A percentile compares a stretch with the other conserved stretches of the same genome.
phyloP scores from a whole-genome alignment of 2,329 filamentous ascomycete genomes.

The Cercospora sesami region DNA sequence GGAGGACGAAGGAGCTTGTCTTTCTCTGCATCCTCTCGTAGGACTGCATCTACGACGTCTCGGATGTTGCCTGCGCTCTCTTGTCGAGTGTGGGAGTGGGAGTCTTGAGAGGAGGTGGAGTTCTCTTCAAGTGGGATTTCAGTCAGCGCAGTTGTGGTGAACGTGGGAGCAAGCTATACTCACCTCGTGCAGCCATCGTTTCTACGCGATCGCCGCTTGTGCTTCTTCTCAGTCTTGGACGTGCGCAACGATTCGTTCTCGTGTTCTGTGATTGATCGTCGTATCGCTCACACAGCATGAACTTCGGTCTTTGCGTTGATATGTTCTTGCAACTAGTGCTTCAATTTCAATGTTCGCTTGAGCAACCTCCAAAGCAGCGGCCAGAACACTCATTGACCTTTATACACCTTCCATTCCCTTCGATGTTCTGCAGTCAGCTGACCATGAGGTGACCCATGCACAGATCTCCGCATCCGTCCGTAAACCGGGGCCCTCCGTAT shows the following conservation, averaged over 20 bases:
- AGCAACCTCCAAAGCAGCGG: not conserved
- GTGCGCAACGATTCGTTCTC: not conserved
- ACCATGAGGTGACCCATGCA: not conserved
- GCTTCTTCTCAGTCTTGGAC: not conserved
- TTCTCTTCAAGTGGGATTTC: not conserved
- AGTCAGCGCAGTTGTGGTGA: not conserved
- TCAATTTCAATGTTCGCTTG: not conserved
- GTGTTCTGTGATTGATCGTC: not conserved
- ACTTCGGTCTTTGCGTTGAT: not conserved
- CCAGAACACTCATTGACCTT: not conserved
- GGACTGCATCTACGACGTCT: constrained; percentile 11
- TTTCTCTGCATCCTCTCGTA: constrained; percentile 8
- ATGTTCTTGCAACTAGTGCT: not conserved
- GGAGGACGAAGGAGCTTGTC: not conserved
- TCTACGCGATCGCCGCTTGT: not conserved
- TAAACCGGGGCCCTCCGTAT: not conserved
- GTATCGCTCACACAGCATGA: not conserved
- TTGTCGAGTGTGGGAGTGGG: not conserved
- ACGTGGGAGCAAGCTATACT: too few species aligned
- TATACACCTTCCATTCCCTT: not conserved
- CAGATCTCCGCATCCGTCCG: not conserved
- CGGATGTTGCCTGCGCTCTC: not conserved
- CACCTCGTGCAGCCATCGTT: not conserved
- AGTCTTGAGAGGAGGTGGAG: not conserved
- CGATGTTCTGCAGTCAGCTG: not conserved